These are phyloP conservation scores for Gomphus bonarii DNA, from an alignment of 1,284 basidiomycete species.

Conservation along the genomic window DNA sequence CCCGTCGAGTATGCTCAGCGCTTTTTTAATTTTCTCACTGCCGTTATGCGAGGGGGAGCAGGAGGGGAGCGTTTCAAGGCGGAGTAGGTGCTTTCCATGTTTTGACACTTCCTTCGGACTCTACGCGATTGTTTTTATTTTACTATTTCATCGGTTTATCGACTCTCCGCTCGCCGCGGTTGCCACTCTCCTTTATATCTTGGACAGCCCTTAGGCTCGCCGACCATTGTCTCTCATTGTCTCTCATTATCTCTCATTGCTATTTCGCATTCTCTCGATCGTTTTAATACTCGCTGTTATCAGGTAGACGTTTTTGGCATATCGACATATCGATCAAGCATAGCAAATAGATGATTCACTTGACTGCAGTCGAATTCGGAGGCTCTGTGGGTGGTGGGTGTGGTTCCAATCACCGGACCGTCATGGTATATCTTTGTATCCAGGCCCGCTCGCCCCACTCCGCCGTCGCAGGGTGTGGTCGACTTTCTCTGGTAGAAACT, in stretches of 20 bases:
- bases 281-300: background rate
- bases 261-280: background rate
- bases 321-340: background rate
- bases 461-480: too few species aligned
- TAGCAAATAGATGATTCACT: too few species aligned
- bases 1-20: constrained; percentile 78
- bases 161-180: background rate
- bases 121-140: background rate
- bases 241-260: background rate
- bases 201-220: background rate
- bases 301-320: background rate
- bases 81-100: constrained; percentile 20
- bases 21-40: constrained; percentile 82
- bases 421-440: too few species aligned
- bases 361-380: too few species aligned
- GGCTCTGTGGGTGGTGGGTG: too few species aligned
- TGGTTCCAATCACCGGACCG: too few species aligned
- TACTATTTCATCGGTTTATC: background rate
- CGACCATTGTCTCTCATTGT: background rate
- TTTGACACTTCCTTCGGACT: background rate
- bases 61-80: constrained; percentile 53
- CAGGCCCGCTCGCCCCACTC: too few species aligned
- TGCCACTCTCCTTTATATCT: background rate
- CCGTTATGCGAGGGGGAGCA: constrained; percentile 77
- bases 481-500: too few species aligned